These are phyloP conservation scores for Mycena floridula DNA, from an alignment of 768 basidiomycete species.

Conservation along the genomic window DNA sequence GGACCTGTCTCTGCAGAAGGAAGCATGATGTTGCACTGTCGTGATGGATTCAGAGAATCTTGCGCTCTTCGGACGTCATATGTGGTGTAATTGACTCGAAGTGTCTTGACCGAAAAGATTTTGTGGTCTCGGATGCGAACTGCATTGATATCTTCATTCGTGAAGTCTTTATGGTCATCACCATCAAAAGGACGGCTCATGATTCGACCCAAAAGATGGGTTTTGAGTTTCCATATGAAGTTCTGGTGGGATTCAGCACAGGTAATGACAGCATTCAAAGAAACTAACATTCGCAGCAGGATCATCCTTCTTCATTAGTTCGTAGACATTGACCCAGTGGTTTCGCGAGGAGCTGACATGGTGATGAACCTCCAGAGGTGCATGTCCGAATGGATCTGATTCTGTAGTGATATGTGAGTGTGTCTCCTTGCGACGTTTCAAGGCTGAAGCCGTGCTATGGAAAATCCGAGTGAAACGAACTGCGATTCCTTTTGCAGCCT, in stretches of 20 bases:
- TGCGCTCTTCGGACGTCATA: constrained; percentile 16
- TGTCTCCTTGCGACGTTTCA: no score
- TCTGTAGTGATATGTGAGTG: neutral
- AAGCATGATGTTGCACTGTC: constrained; percentile 32
- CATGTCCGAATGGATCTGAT: neutral
- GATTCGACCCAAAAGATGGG: neutral
- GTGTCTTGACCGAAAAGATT: neutral
- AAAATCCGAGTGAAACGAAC: neutral
- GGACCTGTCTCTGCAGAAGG: constrained; percentile 12
- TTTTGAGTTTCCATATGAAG: neutral
- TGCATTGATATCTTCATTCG: neutral
- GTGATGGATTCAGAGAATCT: no score
- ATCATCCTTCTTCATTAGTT: neutral
- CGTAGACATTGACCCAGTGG: neutral
- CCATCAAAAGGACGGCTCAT: no score
- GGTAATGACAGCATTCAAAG: neutral
- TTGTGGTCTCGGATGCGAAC: neutral
- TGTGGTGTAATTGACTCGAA: neutral
- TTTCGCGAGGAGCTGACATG: neutral
- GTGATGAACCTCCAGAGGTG: neutral
- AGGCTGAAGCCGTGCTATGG: no score
- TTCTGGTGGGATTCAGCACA: neutral
- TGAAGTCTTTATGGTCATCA: no score
- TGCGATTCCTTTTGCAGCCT: neutral
- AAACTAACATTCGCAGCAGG: neutral